These are phyloP conservation scores for Echinochloa phyllopogon DNA, from an alignment of 176 grass and related monocot species.

Conservation along the genomic window DNA sequence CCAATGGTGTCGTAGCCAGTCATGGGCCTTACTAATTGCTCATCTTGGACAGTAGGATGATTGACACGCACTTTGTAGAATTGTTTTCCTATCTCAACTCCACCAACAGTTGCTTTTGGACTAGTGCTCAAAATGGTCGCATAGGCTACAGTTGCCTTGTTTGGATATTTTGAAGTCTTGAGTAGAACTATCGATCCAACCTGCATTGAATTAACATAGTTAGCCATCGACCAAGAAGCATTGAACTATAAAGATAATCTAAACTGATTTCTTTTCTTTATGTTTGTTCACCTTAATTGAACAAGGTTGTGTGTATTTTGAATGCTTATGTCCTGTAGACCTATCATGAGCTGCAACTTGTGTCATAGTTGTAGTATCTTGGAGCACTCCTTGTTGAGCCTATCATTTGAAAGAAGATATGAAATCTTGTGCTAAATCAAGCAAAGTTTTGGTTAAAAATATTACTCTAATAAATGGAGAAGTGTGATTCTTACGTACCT, in stretches of 20 bases:
- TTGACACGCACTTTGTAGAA: constrained; percentile 6
- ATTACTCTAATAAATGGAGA: neutral
- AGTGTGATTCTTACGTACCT: neutral
- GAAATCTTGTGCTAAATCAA: neutral
- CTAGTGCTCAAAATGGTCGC: neutral
- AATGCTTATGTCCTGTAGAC: neutral
- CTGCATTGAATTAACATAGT: neutral
- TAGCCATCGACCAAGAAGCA: neutral
- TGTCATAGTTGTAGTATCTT: neutral
- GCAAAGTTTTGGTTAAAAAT: neutral
- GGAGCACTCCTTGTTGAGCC: neutral
- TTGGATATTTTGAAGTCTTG: neutral
- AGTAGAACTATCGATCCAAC: neutral
- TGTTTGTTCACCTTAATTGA: neutral
- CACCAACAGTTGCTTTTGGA: neutral
- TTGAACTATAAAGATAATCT: neutral
- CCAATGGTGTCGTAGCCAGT: neutral
- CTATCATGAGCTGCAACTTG: neutral
- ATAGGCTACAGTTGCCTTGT: neutral
- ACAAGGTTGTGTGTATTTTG: neutral
- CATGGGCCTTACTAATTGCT: neutral
- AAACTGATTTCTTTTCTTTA: neutral
- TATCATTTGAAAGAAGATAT: neutral
- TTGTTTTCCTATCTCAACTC: neutral
- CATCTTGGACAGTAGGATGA: neutral